These are phyloP conservation scores for Tulasnella sp. DNA, from an alignment of 768 basidiomycete species.

Conservation along the genomic window DNA sequence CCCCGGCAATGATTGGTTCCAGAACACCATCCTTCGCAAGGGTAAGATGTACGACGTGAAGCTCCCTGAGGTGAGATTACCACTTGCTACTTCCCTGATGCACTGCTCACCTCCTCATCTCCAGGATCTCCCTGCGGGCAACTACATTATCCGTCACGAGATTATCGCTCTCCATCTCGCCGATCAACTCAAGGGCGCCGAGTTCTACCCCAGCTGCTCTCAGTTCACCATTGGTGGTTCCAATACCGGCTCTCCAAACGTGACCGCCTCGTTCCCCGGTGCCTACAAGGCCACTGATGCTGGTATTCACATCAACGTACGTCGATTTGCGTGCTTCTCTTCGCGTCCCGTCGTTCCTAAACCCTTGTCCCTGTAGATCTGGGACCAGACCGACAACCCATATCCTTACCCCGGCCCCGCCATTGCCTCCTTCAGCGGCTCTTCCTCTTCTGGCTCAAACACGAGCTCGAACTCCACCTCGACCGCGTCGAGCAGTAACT, in stretches of 20 bases:
- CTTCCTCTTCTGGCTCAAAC: no score
- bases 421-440: conserved; percentile 4
- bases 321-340: neutral
- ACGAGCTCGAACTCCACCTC: no score
- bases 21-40: conserved; percentile 11
- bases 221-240: conserved; percentile 44
- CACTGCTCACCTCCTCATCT: conserved; percentile 24
- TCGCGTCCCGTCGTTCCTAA: neutral
- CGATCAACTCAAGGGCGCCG: conserved; percentile 50
- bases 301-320: conserved; percentile 47
- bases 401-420: conserved; percentile 24
- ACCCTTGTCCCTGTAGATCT: neutral
- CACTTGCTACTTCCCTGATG: neutral
- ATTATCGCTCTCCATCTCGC: conserved; percentile 72
- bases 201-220: conserved; percentile 72
- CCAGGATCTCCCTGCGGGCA: neutral
- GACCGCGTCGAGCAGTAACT: no score
- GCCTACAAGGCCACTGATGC: conserved; percentile 63
- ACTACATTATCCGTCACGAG: conserved; percentile 8
- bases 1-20: conserved; percentile 7
- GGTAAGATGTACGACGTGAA: conserved; percentile 4
- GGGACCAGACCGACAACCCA: conserved; percentile 5
- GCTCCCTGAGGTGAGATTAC: neutral
- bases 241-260: conserved; percentile 20
- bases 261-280: conserved; percentile 59